Base-by-base conservation (phyloP, 192 early-diverging fungal genomes). In the Backusella westeae region DNA sequence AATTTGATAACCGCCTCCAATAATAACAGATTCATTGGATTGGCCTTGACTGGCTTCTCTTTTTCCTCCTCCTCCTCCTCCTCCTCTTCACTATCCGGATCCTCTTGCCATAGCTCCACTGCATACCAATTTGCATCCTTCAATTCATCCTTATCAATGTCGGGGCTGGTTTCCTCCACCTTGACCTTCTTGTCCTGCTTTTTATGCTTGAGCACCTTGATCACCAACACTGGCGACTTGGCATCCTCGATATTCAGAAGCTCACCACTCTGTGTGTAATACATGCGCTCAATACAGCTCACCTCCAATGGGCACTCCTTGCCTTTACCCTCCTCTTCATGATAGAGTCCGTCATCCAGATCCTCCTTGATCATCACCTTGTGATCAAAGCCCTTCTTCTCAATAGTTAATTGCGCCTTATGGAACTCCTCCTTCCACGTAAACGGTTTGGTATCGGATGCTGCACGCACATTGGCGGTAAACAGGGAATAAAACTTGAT, bases 391-490 rank as follows among this genome's bases (percentile, higher is more conserved):
- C 9, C 38, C 7, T 39, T 39, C 9, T 39, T 39, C 0, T 39
- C 38, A 12, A 29, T 87, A 4, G 59, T 71, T 14, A 82, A 85
- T 12, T 78, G 79, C 67, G 85, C 86, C 75, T 90, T 89, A 14
- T 82, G 85, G 69, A 86, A 90, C 70, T 95, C 94, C 77, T 95
- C 94, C 76, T 94, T 93, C 94, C 94, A 95, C 2, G 93, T 94
- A 69, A 89, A 91, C 19, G 92, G 92, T 34, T 93, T 92, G 5
- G 77, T 66, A 38, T 81, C 83, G 6, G 86, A 78, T 71, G 88
- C 88, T 15, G 89, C 85, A 3, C 92, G 75, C 0, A 91, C 86
- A 8, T 90, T 91, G 0, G 84, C 89, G 8, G 86, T 79, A 79
- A 95, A 95, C 73, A 94, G 73, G 4, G 87, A 90, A 77, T 93